Evolutionary conservation across 345 rosid genomes (phyloP).

Genomic region (Brassica carinata): DNA sequence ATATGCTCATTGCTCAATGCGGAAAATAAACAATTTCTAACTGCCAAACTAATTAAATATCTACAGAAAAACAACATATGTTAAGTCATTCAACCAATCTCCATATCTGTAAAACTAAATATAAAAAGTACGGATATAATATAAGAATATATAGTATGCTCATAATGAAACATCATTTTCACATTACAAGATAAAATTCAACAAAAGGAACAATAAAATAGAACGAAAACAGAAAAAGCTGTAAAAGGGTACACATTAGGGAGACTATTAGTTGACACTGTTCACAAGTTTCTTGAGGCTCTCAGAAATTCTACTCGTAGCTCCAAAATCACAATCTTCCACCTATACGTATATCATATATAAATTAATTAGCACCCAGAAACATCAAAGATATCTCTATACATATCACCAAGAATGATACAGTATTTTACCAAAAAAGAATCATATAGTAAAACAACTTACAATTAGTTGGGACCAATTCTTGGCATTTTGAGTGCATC

Average conservation of each 20-base stretch:
- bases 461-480: not conserved
- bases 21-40: not conserved
- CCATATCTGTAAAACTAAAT: not conserved
- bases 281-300: slow-evolving; percentile 30
- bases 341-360: slow-evolving; percentile 8
- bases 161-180: slow-evolving; percentile 26
- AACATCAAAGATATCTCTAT: not conserved
- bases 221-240: not conserved
- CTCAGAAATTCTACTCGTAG: slow-evolving; percentile 21
- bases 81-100: not conserved
- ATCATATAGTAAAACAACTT: not conserved
- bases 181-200: not conserved
- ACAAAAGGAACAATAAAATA: slow-evolving; percentile 2
- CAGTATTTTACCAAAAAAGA: too few relatives aligned
- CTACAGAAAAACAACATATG: too few relatives aligned
- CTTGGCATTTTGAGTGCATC: slow-evolving; percentile 19
- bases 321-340: slow-evolving; percentile 37
- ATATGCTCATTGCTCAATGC: not conserved
- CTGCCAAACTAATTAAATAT: slow-evolving; percentile 14
- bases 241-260: not conserved
- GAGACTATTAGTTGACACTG: not conserved
- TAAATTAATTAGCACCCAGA: not conserved
- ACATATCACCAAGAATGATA: not conserved
- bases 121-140: not conserved
- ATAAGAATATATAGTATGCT: not conserved